phyloP scores from a whole-genome alignment of 2,329 filamentous ascomycete species.

The Colletotrichum spaethianum region DNA sequence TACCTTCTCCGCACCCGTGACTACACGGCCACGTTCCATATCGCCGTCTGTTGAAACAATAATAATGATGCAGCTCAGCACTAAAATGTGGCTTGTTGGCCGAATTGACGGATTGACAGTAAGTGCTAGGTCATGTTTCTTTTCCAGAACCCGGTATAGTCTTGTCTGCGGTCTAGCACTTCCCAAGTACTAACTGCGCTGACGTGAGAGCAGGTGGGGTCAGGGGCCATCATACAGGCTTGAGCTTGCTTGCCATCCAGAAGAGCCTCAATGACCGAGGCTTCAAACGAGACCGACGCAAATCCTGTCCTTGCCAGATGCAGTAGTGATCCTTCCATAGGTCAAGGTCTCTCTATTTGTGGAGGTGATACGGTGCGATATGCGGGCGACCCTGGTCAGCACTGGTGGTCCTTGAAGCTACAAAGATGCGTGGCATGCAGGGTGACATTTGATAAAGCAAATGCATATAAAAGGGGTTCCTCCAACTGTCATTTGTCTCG shows the following conservation, averaged over 20 bases:
- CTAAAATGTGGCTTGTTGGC: background rate
- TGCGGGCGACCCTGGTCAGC: slow-evolving; percentile 12
- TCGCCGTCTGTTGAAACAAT: background rate
- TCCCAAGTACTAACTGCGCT: slow-evolving; percentile 7
- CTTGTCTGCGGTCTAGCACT: background rate
- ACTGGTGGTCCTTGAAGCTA: slow-evolving; percentile 2
- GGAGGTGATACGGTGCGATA: background rate
- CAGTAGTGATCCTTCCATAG: background rate
- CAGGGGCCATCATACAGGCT: background rate
- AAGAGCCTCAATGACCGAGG: background rate
- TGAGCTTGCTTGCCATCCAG: background rate
- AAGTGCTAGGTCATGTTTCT: background rate
- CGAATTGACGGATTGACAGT: background rate
- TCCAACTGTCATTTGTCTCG: background rate
- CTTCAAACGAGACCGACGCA: background rate
- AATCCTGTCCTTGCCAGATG: background rate
- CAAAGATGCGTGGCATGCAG: slow-evolving; percentile 18
- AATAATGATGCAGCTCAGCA: background rate
- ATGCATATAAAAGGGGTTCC: background rate
- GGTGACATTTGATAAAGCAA: slow-evolving; percentile 15
- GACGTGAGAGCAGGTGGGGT: slow-evolving; percentile 29
- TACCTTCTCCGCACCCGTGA: background rate
- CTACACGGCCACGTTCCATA: background rate
- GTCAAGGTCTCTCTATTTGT: background rate
- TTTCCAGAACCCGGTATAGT: background rate